phyloP scores from a whole-genome alignment of 139 green algal genomes.

The Closterium sp. region DNA sequence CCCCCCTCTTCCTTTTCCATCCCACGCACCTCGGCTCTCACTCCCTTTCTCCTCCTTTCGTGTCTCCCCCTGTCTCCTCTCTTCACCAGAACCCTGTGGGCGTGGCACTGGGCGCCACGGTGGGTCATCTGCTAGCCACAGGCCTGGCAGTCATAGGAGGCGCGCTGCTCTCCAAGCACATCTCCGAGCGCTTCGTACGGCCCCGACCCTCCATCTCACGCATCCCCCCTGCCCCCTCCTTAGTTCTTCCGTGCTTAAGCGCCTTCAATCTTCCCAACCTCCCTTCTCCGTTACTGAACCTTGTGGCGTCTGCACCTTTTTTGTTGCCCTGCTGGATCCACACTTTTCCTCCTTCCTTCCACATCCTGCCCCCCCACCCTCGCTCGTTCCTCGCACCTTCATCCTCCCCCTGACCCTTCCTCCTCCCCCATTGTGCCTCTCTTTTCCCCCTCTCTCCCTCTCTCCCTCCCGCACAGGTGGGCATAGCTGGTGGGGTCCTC shows the following conservation, averaged over 20 bases:
- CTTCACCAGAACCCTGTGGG: conserved; percentile 55
- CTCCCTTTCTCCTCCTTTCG: too few species aligned
- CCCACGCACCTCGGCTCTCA: too few species aligned
- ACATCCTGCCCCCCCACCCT: too few species aligned
- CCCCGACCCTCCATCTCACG: background rate
- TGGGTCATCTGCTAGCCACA: conserved; percentile 85
- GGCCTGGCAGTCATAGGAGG: conserved; percentile 87
- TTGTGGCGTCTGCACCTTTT: too few species aligned
- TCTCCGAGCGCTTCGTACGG: conserved; percentile 75
- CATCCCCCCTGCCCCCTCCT: background rate
- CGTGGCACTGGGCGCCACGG: conserved; percentile 82
- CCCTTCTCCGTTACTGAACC: too few species aligned
- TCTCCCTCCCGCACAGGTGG: conserved; percentile 60
- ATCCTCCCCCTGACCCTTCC: too few species aligned
- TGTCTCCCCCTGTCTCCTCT: too few species aligned
- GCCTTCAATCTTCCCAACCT: too few species aligned
- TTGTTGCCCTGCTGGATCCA: too few species aligned
- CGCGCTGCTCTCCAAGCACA: conserved; percentile 75
- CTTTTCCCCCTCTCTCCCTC: background rate
- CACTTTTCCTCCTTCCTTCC: too few species aligned
- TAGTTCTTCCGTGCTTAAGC: background rate
- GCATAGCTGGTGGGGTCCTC: conserved; percentile 72
- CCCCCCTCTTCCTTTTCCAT: too few species aligned
- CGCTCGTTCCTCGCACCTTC: too few species aligned
- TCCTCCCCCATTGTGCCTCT: background rate